These are phyloP conservation scores for Paramecium biaurelia DNA, from an alignment of 73 alveolate genomes.

Conservation along the genomic window DNA sequence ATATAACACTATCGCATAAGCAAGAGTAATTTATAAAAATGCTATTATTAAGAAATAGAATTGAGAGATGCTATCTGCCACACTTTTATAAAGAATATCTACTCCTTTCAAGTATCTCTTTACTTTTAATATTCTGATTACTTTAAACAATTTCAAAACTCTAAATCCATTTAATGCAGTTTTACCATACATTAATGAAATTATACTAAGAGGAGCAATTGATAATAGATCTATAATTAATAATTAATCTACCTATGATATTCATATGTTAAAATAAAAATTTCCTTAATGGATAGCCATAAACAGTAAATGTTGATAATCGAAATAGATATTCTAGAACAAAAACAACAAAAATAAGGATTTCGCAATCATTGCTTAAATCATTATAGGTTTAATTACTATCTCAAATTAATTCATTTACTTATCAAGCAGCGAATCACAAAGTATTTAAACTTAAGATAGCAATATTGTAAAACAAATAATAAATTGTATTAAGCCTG, in stretches of 20 bases:
- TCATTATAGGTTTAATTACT: not conserved
- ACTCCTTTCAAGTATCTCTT: slow-evolving; percentile 39
- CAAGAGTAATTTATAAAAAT: not conserved
- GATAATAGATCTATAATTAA: slow-evolving; percentile 4
- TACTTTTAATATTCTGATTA: not conserved
- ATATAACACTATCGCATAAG: slow-evolving; percentile 14
- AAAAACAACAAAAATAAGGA: not conserved
- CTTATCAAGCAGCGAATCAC: not conserved
- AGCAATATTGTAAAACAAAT: not conserved
- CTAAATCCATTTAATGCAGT: not conserved
- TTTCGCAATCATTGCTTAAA: not conserved
- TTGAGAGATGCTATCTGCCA: slow-evolving; percentile 7
- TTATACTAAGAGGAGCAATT: not conserved
- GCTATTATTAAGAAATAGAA: slow-evolving; percentile 20
- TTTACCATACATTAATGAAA: not conserved
- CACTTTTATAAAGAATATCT: not conserved
- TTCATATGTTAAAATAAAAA: not conserved
- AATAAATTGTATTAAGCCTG: not conserved
- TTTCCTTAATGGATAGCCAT: not conserved
- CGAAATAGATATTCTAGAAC: not conserved
- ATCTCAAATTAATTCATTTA: not conserved
- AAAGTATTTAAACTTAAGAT: not conserved
- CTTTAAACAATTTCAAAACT: slow-evolving; percentile 12
- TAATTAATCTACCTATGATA: not conserved
- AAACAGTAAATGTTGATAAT: not conserved